Evolutionary conservation across 1,284 basidiomycete species (phyloP).

Genomic region (Ganoderma leucocontextum): DNA sequence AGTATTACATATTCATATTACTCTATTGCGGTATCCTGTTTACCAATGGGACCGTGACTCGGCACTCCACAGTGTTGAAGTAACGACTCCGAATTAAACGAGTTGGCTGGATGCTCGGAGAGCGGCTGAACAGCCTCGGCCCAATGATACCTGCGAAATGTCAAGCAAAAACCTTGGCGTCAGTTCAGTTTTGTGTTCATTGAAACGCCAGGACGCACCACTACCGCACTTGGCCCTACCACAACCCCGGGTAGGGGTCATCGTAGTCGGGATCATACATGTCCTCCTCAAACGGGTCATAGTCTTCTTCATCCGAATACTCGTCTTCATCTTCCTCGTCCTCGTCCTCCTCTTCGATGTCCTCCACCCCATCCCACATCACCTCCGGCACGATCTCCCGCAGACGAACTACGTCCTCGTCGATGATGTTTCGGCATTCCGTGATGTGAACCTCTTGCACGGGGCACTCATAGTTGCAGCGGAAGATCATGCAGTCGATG

Average conservation of each 20-base stretch:
- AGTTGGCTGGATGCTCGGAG: neutral
- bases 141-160: neutral
- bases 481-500: constrained; percentile 21
- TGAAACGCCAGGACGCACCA: neutral
- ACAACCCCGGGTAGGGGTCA: neutral
- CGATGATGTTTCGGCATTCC: constrained; percentile 14
- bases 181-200: neutral
- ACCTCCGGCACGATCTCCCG: constrained; percentile 21
- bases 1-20: neutral
- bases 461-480: constrained; percentile 20
- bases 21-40: neutral
- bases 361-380: constrained; percentile 20
- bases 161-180: neutral
- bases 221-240: neutral
- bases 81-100: no score
- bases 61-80: neutral
- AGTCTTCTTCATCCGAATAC: neutral
- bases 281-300: constrained; percentile 9
- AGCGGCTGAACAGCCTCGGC: neutral
- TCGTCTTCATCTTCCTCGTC: constrained; percentile 17
- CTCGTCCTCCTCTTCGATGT: constrained; percentile 14
- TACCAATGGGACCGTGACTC: neutral
- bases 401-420: constrained; percentile 19
- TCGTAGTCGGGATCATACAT: constrained; percentile 1
- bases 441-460: constrained; percentile 16